A percentile compares a stretch with the other conserved stretches of the same genome.
Evolutionary conservation across 768 basidiomycete species (phyloP).

Genomic region (Pleurotus ostreatus): DNA sequence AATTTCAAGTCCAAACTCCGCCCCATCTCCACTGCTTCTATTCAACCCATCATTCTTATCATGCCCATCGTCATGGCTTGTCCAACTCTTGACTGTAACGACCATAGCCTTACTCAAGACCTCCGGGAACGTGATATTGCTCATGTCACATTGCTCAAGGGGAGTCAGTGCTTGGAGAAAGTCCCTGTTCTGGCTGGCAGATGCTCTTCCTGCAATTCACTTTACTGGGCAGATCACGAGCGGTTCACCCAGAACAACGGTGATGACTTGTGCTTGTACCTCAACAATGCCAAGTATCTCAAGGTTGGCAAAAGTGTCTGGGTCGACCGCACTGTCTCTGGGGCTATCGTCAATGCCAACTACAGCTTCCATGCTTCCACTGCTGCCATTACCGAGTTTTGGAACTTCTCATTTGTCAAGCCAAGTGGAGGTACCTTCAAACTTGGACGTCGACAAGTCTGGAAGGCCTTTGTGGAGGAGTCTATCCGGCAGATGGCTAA

Average conservation of each 20-base stretch:
- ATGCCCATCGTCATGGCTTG: conserved; percentile 13
- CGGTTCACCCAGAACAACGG: neutral
- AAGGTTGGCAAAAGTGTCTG: no score
- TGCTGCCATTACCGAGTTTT: no score
- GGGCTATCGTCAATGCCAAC: no score
- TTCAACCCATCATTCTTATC: conserved; percentile 12
- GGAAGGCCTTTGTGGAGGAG: no score
- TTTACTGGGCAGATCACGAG: conserved; percentile 15
- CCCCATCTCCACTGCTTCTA: neutral
- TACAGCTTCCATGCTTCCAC: no score
- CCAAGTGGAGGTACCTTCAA: no score
- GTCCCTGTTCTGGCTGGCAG: conserved; percentile 13
- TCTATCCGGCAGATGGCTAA: no score
- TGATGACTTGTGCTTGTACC: neutral
- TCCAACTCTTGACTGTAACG: conserved; percentile 11
- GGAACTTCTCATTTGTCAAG: no score
- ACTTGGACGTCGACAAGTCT: no score
- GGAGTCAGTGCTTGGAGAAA: conserved; percentile 9
- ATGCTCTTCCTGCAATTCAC: conserved; percentile 12
- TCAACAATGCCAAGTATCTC: no score
- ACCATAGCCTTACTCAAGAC: conserved; percentile 1
- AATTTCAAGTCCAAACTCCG: neutral
- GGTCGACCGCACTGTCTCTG: no score
- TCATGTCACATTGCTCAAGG: conserved; percentile 15
- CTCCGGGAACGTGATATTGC: conserved; percentile 14